A percentile compares a stretch with the other conserved stretches of the same genome.
phyloP scores from a whole-genome alignment of 2,329 filamentous ascomycete genomes.

The Colletotrichum neosansevieriae region DNA sequence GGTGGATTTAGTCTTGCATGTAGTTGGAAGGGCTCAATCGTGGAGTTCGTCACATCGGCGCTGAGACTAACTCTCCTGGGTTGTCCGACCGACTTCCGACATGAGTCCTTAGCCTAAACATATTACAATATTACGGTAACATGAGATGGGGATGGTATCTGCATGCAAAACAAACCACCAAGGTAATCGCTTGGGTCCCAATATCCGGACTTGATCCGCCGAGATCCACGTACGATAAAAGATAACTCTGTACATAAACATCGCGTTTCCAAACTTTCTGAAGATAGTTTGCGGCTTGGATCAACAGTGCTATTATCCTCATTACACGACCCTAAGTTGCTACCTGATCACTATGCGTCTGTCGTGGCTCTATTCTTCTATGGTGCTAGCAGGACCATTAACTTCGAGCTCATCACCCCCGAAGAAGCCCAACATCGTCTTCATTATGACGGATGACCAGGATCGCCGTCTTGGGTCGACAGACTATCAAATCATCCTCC shows the following conservation, averaged over 20 bases:
- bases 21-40: neutral
- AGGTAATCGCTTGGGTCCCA: neutral
- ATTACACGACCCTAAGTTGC: too few species aligned
- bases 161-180: too few species aligned
- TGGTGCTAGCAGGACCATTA: neutral
- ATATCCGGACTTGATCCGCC: neutral
- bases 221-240: neutral
- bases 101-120: neutral
- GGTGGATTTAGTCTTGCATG: too few species aligned
- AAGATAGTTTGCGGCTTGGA: too few species aligned
- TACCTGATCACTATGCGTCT: neutral
- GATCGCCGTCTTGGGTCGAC: conserved; percentile 42
- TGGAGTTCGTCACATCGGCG: neutral
- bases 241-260: neutral
- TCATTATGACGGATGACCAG: conserved; percentile 44
- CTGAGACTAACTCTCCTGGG: neutral
- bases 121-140: too few species aligned
- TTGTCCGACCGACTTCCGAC: neutral
- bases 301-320: too few species aligned
- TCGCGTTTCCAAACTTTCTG: too few species aligned
- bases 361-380: neutral
- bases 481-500: conserved; percentile 39
- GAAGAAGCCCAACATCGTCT: conserved; percentile 43
- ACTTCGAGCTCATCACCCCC: neutral
- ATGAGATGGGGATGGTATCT: too few species aligned